Base-by-base conservation (phyloP, 495 filamentous ascomycete genomes). In the Staphylotrichum longicolle region DNA sequence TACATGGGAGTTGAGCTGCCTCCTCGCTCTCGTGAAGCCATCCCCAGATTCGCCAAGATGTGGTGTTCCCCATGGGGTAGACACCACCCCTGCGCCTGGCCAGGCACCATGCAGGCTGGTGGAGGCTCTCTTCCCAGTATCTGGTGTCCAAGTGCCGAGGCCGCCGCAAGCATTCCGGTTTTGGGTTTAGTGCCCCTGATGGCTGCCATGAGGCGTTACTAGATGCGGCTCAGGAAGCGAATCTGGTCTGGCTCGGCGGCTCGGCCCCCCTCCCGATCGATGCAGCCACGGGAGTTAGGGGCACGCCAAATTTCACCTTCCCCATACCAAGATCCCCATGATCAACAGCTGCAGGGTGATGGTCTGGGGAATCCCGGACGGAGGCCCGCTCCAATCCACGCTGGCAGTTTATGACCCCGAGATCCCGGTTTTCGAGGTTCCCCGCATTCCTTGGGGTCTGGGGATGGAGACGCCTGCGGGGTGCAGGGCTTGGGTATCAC, bases 151-250 rank as follows among this genome's bases (percentile, higher is more conserved):
- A 58, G 12, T 51, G 14, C 57, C 57, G 57, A 49, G 57, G 57
- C 39, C 14, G 46, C 47, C 57, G 57, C 57, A 59, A 59, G 47
- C 57, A 51, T 50, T 59, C 40, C 57, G 12, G 30, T 35, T 44
- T 52, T 7, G 27, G 47, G 57, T 42, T 8, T 42, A 41, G 47
- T 39, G 57, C 47, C 4, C 32, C 27, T 3, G 15, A 8, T 20
- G 30, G 30, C 5, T 9, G 47, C 7, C 10, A 14, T n/a, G 32
- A 51, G 48, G 11, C n/a, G 15, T 57, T 48, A 48, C 54, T 34
- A 5, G 27, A 57, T 48, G 7, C 3, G 55, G 55, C 32, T 46
- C 42, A 10, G 1, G 54, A 57, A 46, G 54, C 54, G 54, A 57
- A 57, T 46, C 41, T 46, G 51, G 51, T 15, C 37, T 20, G 51